Conservation (phyloP, 2,329 filamentous ascomycete species). For the Helotiales sp. region DNA sequence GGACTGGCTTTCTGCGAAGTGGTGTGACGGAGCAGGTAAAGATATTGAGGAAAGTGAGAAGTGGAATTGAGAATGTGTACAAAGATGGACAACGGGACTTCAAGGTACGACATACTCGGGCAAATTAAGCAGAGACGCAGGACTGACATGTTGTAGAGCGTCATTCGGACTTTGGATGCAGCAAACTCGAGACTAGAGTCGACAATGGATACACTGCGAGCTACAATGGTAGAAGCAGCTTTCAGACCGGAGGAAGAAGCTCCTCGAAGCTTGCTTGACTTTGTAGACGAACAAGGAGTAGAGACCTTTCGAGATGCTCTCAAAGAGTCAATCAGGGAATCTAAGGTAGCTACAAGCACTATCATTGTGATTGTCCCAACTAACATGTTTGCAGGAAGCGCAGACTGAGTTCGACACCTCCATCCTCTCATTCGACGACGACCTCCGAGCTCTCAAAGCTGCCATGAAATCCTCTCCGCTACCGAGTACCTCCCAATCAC, state of each 20-base stretch:
- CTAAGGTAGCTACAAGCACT: slow-evolving; percentile 51
- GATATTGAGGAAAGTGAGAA: slow-evolving; percentile 52
- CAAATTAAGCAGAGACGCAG: not conserved
- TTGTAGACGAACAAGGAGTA: slow-evolving; percentile 73
- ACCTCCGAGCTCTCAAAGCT: slow-evolving; percentile 64
- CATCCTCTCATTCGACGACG: slow-evolving; percentile 69
- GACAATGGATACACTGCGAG: slow-evolving; percentile 65
- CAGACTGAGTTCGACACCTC: slow-evolving; percentile 72
- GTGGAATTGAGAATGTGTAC: slow-evolving; percentile 54
- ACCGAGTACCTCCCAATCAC: slow-evolving; percentile 29
- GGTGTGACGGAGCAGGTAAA: slow-evolving; percentile 59
- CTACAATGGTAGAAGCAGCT: slow-evolving; percentile 62
- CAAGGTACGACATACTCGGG: slow-evolving; percentile 32
- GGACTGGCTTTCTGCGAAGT: slow-evolving; percentile 65
- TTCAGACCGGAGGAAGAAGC: slow-evolving; percentile 61
- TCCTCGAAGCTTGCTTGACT: slow-evolving; percentile 68
- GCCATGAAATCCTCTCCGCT: slow-evolving; percentile 36
- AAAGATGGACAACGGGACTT: slow-evolving; percentile 61
- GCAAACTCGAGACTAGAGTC: slow-evolving; percentile 63
- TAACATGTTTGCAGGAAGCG: slow-evolving; percentile 47
- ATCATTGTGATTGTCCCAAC: not conserved
- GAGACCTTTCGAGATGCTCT: slow-evolving; percentile 64
- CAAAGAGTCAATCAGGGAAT: slow-evolving; percentile 68
- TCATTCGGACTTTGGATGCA: slow-evolving; percentile 65
- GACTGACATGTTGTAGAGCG: slow-evolving; percentile 38